These are phyloP conservation scores for Mycena rebaudengoi DNA, from an alignment of 768 basidiomycete species.

Conservation along the genomic window DNA sequence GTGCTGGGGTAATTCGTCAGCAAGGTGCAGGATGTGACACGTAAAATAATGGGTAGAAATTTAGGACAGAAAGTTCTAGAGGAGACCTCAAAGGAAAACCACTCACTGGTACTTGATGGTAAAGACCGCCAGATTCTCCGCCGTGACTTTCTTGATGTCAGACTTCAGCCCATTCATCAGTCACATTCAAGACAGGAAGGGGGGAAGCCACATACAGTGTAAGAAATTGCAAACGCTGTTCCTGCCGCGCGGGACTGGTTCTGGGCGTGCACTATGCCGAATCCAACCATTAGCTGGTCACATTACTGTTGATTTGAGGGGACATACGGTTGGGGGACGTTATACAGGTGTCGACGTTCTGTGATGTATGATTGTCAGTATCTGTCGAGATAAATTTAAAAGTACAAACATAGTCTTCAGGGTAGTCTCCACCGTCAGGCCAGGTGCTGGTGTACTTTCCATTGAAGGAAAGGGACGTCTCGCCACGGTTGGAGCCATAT, in stretches of 20 bases:
- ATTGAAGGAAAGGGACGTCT: constrained; percentile 53
- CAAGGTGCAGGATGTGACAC: background rate
- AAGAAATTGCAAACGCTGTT: constrained; percentile 64
- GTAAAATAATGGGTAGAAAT: background rate
- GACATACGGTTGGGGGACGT: constrained; percentile 56
- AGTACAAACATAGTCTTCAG: constrained; percentile 54
- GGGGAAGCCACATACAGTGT: constrained; percentile 43
- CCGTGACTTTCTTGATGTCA: constrained; percentile 53
- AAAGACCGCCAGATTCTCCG: constrained; percentile 61
- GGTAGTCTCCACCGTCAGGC: constrained; percentile 55
- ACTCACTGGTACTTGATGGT: constrained; percentile 57
- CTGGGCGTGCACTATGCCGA: constrained; percentile 56
- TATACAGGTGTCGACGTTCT: constrained; percentile 54
- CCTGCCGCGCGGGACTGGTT: constrained; percentile 61
- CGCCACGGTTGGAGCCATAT: constrained; percentile 57
- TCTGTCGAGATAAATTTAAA: background rate
- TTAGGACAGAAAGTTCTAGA: too few relatives aligned
- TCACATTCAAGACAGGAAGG: background rate
- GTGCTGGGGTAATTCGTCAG: constrained; percentile 48
- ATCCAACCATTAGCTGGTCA: constrained; percentile 1
- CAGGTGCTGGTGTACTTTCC: constrained; percentile 49
- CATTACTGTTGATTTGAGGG: background rate
- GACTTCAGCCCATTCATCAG: too few relatives aligned
- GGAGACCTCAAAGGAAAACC: too few relatives aligned
- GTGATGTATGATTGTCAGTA: constrained; percentile 1